A percentile compares a stretch with the other conserved stretches of the same genome.
phyloP scores from a whole-genome alignment of 2,329 filamentous ascomycete species.

The Neonectria magnoliae region DNA sequence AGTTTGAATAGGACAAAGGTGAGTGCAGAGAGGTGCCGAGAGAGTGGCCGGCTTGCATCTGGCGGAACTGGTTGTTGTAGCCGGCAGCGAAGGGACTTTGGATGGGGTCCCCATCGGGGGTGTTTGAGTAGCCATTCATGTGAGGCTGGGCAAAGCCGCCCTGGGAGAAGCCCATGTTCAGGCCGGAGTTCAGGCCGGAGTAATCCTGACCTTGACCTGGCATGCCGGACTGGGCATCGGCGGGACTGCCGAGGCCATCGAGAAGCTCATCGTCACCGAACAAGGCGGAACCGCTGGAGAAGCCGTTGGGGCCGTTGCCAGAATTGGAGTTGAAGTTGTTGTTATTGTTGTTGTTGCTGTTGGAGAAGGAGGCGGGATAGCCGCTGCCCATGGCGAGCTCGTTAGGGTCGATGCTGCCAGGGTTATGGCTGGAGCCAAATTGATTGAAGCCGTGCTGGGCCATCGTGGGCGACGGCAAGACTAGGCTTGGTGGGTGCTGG shows the following conservation, averaged over 20 bases:
- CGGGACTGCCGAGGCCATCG: constrained; percentile 72
- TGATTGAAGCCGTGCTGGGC: constrained; percentile 67
- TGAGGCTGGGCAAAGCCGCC: constrained; percentile 70
- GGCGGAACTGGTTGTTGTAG: constrained; percentile 83
- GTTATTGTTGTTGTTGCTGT: constrained; percentile 55
- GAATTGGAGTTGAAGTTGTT: constrained; percentile 67
- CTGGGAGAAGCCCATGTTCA: constrained; percentile 68
- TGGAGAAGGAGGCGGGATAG: constrained; percentile 68
- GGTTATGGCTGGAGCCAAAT: constrained; percentile 64
- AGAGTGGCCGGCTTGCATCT: constrained; percentile 68
- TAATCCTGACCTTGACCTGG: constrained; percentile 67
- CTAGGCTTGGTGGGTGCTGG: constrained; percentile 21
- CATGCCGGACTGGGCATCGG: constrained; percentile 62
- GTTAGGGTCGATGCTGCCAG: constrained; percentile 80
- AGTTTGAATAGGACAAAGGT: constrained; percentile 52
- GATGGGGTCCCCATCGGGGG: constrained; percentile 90
- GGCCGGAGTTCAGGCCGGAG: constrained; percentile 61
- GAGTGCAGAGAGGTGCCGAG: constrained; percentile 62
- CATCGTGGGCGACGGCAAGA: constrained; percentile 51
- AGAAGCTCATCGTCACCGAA: constrained; percentile 91
- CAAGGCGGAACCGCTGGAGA: constrained; percentile 79
- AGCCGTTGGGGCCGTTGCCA: constrained; percentile 73
- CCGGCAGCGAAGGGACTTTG: constrained; percentile 87
- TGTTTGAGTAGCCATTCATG: constrained; percentile 87
- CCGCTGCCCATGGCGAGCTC: constrained; percentile 77